Base-by-base conservation (phyloP, 2,329 filamentous ascomycete genomes). In the Neophaeococcomyces aloes region DNA sequence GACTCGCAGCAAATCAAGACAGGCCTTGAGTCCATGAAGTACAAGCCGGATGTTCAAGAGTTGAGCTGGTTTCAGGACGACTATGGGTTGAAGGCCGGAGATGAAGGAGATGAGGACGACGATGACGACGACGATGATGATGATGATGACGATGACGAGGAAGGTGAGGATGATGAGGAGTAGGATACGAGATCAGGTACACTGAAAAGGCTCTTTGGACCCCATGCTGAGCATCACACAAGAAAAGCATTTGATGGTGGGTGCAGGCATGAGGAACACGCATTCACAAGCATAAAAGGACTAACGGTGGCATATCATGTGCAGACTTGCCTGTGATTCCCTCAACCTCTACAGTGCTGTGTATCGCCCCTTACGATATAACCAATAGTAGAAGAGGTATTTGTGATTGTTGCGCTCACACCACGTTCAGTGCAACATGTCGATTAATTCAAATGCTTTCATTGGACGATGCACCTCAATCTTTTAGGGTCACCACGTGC, bases 51-150 rank as follows among this genome's bases (percentile, higher is more conserved):
- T 58, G 73, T 84, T 30, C 80, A 81, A 58, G 71, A 81, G 21
- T 70, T 96, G 38, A 78, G 79, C 32, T 75, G 83, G 56, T 96
- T 94, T 62, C 79, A 93, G 61, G 86, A 95, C 51, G 85, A 87
- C 57, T 96, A 96, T 59, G 89, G 89, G 1, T 65, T 95, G 36
- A 74, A 83, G 60, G 72, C 71, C 2, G 75, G 75, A 0, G 73
- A 74, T 0, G 79, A 79, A 0, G 79, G 79, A 0, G 78, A 79
- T 0, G 68, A 70, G 1, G 66, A 66, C 0, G 65, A 67, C 1
- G 64, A 66, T 3, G 66, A 68, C 0, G 63, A 65, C 5, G 65
- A 63, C 8, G 62, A 66, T 0, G 70, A 74, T 1, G 55, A 53
- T 13, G 62, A 58, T 27, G 71, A 68, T 0, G 69, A 70, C 0